phyloP scores from a whole-genome alignment of 1,284 basidiomycete genomes.

The Macrocybe sp. region DNA sequence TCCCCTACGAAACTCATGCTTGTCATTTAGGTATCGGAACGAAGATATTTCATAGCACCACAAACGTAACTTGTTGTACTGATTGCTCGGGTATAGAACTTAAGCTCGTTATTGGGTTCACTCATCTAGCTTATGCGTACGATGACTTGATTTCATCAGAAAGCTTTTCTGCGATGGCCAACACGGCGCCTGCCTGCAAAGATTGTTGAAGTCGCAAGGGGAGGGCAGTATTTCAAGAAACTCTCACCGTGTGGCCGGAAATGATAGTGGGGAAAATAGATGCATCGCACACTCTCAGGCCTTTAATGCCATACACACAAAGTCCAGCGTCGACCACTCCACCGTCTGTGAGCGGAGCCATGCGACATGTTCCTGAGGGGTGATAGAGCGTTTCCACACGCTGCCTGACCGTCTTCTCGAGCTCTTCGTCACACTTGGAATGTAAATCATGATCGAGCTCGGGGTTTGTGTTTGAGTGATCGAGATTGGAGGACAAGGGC shows the following conservation, averaged over 20 bases:
- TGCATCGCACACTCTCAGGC: constrained; percentile 56
- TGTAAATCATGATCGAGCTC: constrained; percentile 40
- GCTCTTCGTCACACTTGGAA: constrained; percentile 35
- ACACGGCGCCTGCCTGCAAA: constrained; percentile 47
- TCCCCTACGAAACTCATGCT: constrained; percentile 1
- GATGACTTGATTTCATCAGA: constrained; percentile 50
- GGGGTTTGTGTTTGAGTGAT: constrained; percentile 31
- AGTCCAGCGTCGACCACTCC: constrained; percentile 34
- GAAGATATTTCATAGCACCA: too few relatives aligned
- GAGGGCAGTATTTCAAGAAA: background rate
- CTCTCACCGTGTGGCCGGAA: constrained; percentile 56
- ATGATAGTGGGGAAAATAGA: constrained; percentile 53
- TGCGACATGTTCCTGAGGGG: constrained; percentile 49
- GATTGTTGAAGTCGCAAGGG: background rate
- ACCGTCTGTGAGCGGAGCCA: constrained; percentile 43
- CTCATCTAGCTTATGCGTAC: background rate
- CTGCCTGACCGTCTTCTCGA: constrained; percentile 37
- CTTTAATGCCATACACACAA: constrained; percentile 31
- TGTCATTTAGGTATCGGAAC: background rate
- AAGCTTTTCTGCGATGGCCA: constrained; percentile 60
- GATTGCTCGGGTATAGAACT: too few relatives aligned
- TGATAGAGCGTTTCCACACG: constrained; percentile 51
- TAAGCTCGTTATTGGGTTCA: background rate
- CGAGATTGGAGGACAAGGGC: constrained; percentile 44
- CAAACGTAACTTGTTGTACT: too few relatives aligned